Percentiles rank a stretch among this genome's conserved stretches.
phyloP scores from a whole-genome alignment of 2,329 filamentous ascomycete genomes.

The Pestalotiopsis sp. region DNA sequence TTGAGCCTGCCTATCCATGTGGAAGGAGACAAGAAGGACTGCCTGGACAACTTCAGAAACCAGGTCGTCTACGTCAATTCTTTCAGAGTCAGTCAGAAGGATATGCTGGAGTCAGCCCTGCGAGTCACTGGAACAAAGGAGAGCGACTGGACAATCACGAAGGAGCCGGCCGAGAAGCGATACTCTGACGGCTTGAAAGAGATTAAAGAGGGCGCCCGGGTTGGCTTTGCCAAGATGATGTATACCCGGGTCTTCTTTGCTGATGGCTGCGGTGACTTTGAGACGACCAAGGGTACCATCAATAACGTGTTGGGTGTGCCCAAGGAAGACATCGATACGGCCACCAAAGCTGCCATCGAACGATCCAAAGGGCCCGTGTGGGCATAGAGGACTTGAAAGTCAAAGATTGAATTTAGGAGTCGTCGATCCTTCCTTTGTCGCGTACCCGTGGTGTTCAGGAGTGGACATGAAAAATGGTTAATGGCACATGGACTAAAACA shows the following conservation, averaged over 20 bases:
- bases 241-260: constrained; percentile 60
- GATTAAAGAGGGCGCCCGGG: constrained; percentile 43
- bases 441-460: no score
- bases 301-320: constrained; percentile 61
- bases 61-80: constrained; percentile 53
- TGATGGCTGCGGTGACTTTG: constrained; percentile 40
- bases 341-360: constrained; percentile 51
- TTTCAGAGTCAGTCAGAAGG: constrained; percentile 62
- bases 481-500: no score
- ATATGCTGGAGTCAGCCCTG: constrained; percentile 65
- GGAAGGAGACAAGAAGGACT: constrained; percentile 31
- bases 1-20: constrained; percentile 46
- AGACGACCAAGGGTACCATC: constrained; percentile 39
- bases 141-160: constrained; percentile 60
- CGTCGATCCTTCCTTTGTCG: no score
- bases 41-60: constrained; percentile 49
- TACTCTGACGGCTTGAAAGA: constrained; percentile 48
- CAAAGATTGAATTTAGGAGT: no score
- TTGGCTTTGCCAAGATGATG: constrained; percentile 51
- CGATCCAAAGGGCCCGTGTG: constrained; percentile 15
- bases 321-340: constrained; percentile 60
- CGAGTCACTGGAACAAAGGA: constrained; percentile 60
- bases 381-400: background rate
- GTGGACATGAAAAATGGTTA: no score
- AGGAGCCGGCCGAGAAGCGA: constrained; percentile 48